These are phyloP conservation scores for Penicillium sclerotiorum DNA, from an alignment of 2,329 filamentous ascomycete genomes.

Conservation along the genomic window DNA sequence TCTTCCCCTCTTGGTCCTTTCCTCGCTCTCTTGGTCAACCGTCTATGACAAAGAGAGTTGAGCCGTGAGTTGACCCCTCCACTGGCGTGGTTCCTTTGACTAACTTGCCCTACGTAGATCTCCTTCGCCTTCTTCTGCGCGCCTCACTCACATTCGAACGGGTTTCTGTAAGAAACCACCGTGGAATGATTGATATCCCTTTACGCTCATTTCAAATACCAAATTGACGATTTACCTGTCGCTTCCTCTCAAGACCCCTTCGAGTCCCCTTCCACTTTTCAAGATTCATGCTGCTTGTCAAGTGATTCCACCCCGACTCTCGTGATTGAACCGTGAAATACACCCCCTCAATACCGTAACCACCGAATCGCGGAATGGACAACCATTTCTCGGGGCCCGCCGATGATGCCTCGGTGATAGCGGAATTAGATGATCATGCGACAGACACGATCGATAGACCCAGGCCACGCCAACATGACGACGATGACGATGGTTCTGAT, in stretches of 20 bases:
- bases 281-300: not conserved
- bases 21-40: no score
- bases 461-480: conserved; percentile 71
- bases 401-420: conserved; percentile 29
- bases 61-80: conserved; percentile 18
- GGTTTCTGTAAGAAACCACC: conserved; percentile 14
- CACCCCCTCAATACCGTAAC: no score
- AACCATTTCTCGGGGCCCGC: conserved; percentile 44
- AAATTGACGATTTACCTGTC: no score
- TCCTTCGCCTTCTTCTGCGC: conserved; percentile 30
- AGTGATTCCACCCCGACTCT: no score
- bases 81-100: not conserved
- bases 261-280: not conserved
- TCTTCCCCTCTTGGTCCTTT: conserved; percentile 25
- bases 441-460: conserved; percentile 66
- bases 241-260: no score
- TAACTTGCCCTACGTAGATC: conserved; percentile 15
- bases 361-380: conserved; percentile 93
- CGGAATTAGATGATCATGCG: conserved; percentile 69
- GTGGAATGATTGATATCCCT: conserved; percentile 28
- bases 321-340: no score
- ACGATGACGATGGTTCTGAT: conserved; percentile 88
- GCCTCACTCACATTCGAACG: conserved; percentile 32
- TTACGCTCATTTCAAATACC: conserved; percentile 32
- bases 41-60: conserved; percentile 28